Base-by-base conservation (phyloP, 805 yeast genomes). In the Tetrapisispora nanseiensis region DNA sequence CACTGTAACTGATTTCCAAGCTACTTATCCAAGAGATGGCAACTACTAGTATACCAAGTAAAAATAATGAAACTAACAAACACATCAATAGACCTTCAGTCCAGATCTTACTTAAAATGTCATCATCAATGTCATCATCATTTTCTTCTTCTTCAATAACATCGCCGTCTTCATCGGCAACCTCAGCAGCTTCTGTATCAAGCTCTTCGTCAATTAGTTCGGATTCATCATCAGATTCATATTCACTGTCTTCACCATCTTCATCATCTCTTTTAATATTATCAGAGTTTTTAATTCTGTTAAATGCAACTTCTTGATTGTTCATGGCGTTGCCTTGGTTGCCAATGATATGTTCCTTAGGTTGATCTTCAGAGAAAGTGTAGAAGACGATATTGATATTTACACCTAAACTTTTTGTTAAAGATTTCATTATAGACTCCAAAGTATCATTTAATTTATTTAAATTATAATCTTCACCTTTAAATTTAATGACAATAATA, bases 1-100 rank as follows among this genome's bases (percentile, higher is more conserved):
- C 80, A 50, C 77, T 77, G 68, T 87, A 86, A 55, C 90, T 75
- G 51, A 87, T 82, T 56, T 82, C 80, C 50, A 87, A 63, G 18
- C 80, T 69, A 20, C 76, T 58, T 37, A 86, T 66, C 92, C 95
- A 86, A 40, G 74, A 56, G 46, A 86, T 69, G 13, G 94, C 90
- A 40, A 72, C 66, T 39, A 69, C 56, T 42, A 86, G 66, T 32
- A 86, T 69, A 28, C 63, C 63, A 18, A 85, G 44, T 49, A 87
- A 66, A 47, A 85, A 61, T 11, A 73, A 59, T 3, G 86, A 69
- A 15, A 86, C 86, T 33, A 89, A 62, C 45, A 82, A 63, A 42
- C 82, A 72, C 79, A 83, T 82, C 65, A 85, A 77, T 45, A 90
- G 68, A 18, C 95, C 97, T 13, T 62, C 67, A 7, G 67, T 62